Evolutionary conservation across 805 yeast species (phyloP).

Genomic region (Candida orba): DNA sequence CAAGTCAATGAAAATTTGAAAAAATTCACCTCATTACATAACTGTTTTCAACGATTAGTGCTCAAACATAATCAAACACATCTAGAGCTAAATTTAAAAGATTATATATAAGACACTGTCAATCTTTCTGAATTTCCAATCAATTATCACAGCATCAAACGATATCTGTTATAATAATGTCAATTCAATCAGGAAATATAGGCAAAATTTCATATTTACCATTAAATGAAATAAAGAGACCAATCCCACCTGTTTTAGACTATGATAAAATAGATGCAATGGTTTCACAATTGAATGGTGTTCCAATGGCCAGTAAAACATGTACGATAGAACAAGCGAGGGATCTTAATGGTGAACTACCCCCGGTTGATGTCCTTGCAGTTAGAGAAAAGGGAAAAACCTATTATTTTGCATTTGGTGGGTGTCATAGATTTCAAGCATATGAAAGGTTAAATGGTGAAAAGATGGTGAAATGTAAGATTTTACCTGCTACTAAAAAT

Average conservation of each 20-base stretch:
- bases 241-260: constrained; percentile 82
- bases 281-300: constrained; percentile 63
- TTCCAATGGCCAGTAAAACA: constrained; percentile 57
- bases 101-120: no score
- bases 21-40: no score
- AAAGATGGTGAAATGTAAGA: constrained; percentile 55
- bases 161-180: constrained; percentile 43
- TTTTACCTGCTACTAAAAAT: constrained; percentile 67
- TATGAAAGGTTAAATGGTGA: constrained; percentile 50
- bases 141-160: no score
- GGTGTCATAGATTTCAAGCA: constrained; percentile 86
- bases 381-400: constrained; percentile 56
- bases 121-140: no score
- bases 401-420: constrained; percentile 80
- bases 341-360: constrained; percentile 49
- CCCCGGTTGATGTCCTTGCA: constrained; percentile 73
- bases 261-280: constrained; percentile 67
- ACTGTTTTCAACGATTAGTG: no score
- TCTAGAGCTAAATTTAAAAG: no score
- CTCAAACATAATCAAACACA: no score
- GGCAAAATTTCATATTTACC: constrained; percentile 54
- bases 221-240: constrained; percentile 60
- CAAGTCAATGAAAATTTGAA: no score
- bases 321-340: constrained; percentile 37
- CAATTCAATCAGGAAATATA: constrained; percentile 57